Base-by-base conservation (phyloP, 345 rosid genomes). In the Ceriops decandra region DNA sequence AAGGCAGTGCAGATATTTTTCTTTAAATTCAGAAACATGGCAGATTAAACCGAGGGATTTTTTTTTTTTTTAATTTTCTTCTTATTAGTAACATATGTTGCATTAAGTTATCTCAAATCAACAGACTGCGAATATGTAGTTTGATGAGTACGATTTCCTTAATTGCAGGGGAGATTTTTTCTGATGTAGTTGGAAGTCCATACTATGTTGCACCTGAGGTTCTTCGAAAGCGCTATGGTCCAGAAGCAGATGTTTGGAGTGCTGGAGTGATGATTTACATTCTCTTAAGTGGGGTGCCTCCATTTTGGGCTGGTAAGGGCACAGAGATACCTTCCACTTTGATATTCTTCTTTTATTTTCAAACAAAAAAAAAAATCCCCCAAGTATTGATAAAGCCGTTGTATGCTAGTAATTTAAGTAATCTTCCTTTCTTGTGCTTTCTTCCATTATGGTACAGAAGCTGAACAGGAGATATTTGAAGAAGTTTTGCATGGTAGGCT, bases 201-300 rank as follows among this genome's bases (percentile, higher is more conserved):
- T 93, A 87, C 68, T 90, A 93, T 68, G 90, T 93, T 68, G 97
- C 98, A 0, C 98, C 97, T 51, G 97, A 90, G 76, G 82, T 93
- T 78, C 66, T 93, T 72, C 47, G 74, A 57, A 90, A 86, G 81
- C 60, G 32, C 13, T 89, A 93, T 32, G 92, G 97, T 80, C 90
- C 82, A 6, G 96, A 89, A 77, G 86, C 96, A 32, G 97, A 93
- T 77, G 86, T 93, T 56, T 93, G 97, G 98, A 93, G 98, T 68
- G 96, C 92, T 1, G 98, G 97, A 35, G 98, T 93, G 67, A 85
- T 93, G 73, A 70, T 90, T 62, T 93, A 90, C 78, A 92, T 93
- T 72, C 82, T 93, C 57, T 75, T 93, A 28, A 68, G 86, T 68
- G 98, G 98, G 2, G 89, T 86, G 10, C 97, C 97, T 75, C 98